Evolutionary conservation across 2,329 filamentous ascomycete species (phyloP), one percentile per base, ranked within the genome.

Genomic region (Claviceps africana): DNA sequence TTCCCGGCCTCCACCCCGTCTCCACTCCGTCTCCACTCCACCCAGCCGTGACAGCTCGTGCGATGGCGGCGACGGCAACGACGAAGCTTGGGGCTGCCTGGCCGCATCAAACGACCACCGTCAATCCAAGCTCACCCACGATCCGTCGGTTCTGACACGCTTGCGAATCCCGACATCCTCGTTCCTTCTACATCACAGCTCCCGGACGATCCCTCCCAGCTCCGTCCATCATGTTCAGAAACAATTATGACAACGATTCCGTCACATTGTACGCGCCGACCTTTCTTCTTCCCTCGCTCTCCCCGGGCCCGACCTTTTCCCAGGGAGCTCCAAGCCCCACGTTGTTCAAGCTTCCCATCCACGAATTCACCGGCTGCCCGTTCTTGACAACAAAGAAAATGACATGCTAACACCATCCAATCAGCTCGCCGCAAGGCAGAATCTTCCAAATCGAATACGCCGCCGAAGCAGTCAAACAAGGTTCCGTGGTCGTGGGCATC

Each of bases 361-460:
- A 22, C 19, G 40, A 42, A 42, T 42, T 6, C 21, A 42, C 40
- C 21, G 13, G 19, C 42, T 44, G 19, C 42, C 28, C 28, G 15
- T 42, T 21, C 22, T 7, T 17, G 22, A 17, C 22, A 44, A 47
- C 5, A 9, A 25, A 49, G 48, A 56, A 51, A 55, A 53, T 35
- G 53, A 56, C 60, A 65, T 55, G 64, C 65, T 54, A 54, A 60
- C 53, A 54, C 54, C 56, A 56, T 37, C 25, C n/a, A 47, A 39
- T n/a, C 64, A 96, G 90, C 82, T 98, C 93, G 63, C 93, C 93
- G 57, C 93, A 98, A 78, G 93, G 93, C 68, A 88, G 93, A 68
- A 97, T 98, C 77, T 98, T 98, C 74, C 93, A 98, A 72, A 94
- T 98, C 64, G 93, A 98, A 72, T 98, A 98, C 80, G 93, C 93